phyloP scores from a whole-genome alignment of 2,329 filamentous ascomycete species.

The Colletotrichum magnum region DNA sequence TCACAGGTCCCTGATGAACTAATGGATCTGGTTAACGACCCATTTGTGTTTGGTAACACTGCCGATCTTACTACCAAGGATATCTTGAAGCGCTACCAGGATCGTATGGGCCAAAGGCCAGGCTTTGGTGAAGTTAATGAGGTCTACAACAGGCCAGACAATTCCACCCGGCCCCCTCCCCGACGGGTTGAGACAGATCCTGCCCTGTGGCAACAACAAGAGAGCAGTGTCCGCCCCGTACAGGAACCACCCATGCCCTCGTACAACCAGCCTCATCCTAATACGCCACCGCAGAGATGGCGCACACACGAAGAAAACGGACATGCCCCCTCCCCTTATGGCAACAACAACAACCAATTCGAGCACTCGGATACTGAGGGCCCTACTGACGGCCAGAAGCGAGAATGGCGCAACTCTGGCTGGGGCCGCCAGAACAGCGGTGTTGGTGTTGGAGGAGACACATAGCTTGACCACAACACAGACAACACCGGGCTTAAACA shows the following conservation, averaged over 20 bases:
- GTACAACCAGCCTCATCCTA: constrained; percentile 56
- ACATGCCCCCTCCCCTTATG: constrained; percentile 58
- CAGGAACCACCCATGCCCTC: constrained; percentile 64
- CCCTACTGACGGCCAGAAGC: constrained; percentile 59
- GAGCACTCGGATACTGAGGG: constrained; percentile 60
- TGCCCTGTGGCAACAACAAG: constrained; percentile 84
- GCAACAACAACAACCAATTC: constrained; percentile 51
- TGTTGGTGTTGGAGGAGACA: constrained; percentile 63
- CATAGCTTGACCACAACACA: constrained; percentile 46
- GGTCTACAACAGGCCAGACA: constrained; percentile 69
- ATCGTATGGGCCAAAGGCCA: constrained; percentile 75
- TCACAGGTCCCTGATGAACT: constrained; percentile 91
- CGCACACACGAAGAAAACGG: constrained; percentile 60
- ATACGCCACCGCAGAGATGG: constrained; percentile 65
- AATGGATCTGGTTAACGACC: constrained; percentile 87
- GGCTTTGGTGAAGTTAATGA: constrained; percentile 70
- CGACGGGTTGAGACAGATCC: constrained; percentile 89
- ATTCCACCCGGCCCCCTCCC: constrained; percentile 68
- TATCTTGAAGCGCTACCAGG: constrained; percentile 93
- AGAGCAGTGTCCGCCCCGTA: constrained; percentile 86
- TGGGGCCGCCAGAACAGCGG: constrained; percentile 66
- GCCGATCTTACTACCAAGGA: constrained; percentile 97
- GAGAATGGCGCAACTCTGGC: constrained; percentile 71
- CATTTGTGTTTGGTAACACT: constrained; percentile 82
- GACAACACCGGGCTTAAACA: constrained; percentile 3